Evolutionary conservation across 257 asterid species (phyloP), one percentile per base, ranked within the genome.

Genomic region (Plectranthus barbatus): DNA sequence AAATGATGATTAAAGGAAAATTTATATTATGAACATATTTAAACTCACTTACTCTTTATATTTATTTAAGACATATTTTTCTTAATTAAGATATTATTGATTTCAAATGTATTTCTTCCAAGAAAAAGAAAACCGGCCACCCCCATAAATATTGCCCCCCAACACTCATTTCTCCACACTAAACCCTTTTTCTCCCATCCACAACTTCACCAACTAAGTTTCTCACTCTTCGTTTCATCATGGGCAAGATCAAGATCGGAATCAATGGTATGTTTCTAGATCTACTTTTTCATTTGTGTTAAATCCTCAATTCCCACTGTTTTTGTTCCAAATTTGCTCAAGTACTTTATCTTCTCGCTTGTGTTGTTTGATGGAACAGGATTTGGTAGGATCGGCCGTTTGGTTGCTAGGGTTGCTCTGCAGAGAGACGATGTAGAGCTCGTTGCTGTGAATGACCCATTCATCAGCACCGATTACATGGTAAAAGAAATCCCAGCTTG

Each of bases 361-460:
- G n/a, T n/a, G n/a, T n/a, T n/a, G n/a, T n/a, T 68, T 72, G 52
- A 4, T 45, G 24, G 20, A 26, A 7, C 64, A 88, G 92, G 95
- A 29, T 88, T 86, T 46, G 95, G 96, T 50, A 82, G 95, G 60
- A 86, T 86, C 72, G 92, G 92, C 3, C 88, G 90, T 74, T 82
- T 88, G 90, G 94, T 85, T 1, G 92, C 90, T 0, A 83, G 91
- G 72, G 90, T 85, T 20, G 79, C 88, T 56, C 77, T 83, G 9
- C 95, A 80, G 66, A 82, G 95, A 48, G 87, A 82, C 59, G 95
- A 88, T 71, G 80, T 80, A 4, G 96, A 88, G 67, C 92, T 88
- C 37, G 95, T 88, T 45, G 95, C 95, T 26, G 85, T 88, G 12
- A 88, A 88, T 33, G 96, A 86, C 66, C 96, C 96, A 1, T 88